Evolutionary conservation across 345 rosid species (phyloP).

Genomic region (Conringia planisiliqua): DNA sequence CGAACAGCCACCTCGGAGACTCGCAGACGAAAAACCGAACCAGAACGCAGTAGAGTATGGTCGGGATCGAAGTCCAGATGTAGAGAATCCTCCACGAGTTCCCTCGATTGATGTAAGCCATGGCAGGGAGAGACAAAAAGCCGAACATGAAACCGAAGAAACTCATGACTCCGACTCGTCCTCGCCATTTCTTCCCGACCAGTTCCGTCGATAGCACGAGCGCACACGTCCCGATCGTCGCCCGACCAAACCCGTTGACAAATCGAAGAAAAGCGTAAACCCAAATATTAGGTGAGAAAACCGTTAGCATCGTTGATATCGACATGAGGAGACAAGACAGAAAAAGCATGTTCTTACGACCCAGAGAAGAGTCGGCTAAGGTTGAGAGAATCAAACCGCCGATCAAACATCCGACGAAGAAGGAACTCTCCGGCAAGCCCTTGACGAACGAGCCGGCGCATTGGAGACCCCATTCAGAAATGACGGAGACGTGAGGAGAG

Average conservation of each 20-base stretch:
- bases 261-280: constrained; percentile 42
- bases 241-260: constrained; percentile 46
- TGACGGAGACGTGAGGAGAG: constrained; percentile 32
- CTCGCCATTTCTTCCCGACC: constrained; percentile 50
- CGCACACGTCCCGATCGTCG: constrained; percentile 46
- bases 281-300: constrained; percentile 46
- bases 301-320: constrained; percentile 35
- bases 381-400: constrained; percentile 53
- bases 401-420: constrained; percentile 53
- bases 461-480: constrained; percentile 58
- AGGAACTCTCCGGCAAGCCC: constrained; percentile 60
- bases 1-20: constrained; percentile 59
- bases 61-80: constrained; percentile 49
- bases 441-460: constrained; percentile 43
- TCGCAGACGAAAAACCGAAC: constrained; percentile 40
- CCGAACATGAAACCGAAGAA: constrained; percentile 49
- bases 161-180: constrained; percentile 41
- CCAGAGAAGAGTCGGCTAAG: constrained; percentile 53
- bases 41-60: constrained; percentile 31
- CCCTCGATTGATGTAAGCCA: constrained; percentile 41
- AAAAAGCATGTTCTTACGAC: constrained; percentile 56
- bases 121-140: constrained; percentile 41
- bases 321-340: constrained; percentile 46
- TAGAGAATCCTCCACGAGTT: constrained; percentile 47
- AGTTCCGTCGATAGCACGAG: constrained; percentile 48